These are phyloP conservation scores for Ricinus communis DNA, from an alignment of 345 rosid genomes.

Conservation along the genomic window DNA sequence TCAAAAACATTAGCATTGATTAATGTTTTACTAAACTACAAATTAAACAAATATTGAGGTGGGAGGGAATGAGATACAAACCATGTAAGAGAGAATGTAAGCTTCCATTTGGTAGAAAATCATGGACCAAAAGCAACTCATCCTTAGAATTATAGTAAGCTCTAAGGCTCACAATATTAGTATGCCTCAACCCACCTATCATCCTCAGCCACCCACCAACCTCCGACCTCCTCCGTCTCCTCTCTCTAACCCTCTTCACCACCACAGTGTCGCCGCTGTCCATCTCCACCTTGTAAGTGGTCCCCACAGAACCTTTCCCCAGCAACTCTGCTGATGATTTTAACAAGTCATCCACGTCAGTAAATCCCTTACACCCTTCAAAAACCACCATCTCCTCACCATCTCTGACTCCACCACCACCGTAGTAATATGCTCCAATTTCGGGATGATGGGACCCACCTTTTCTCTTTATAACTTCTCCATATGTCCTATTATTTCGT, in stretches of 20 bases:
- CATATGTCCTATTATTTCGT: neutral
- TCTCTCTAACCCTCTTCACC: constrained; percentile 45
- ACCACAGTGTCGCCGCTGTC: constrained; percentile 33
- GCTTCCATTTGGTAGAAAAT: constrained; percentile 40
- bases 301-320: constrained; percentile 44
- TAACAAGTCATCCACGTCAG: constrained; percentile 36
- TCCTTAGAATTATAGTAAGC: constrained; percentile 35
- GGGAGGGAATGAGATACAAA: neutral
- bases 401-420: neutral
- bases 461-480: neutral
- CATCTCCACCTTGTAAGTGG: constrained; percentile 44
- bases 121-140: constrained; percentile 45
- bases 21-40: too few relatives aligned
- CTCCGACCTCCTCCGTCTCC: constrained; percentile 33
- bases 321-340: constrained; percentile 48
- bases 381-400: constrained; percentile 37
- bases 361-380: constrained; percentile 38
- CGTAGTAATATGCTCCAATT: constrained; percentile 6
- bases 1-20: neutral
- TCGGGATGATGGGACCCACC: neutral
- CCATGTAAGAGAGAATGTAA: constrained; percentile 44
- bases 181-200: constrained; percentile 41
- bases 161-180: constrained; percentile 40
- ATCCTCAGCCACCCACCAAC: constrained; percentile 27
- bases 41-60: too few relatives aligned